Conservation (phyloP, 2,329 filamentous ascomycete genomes). For the Penicillium paneum region DNA sequence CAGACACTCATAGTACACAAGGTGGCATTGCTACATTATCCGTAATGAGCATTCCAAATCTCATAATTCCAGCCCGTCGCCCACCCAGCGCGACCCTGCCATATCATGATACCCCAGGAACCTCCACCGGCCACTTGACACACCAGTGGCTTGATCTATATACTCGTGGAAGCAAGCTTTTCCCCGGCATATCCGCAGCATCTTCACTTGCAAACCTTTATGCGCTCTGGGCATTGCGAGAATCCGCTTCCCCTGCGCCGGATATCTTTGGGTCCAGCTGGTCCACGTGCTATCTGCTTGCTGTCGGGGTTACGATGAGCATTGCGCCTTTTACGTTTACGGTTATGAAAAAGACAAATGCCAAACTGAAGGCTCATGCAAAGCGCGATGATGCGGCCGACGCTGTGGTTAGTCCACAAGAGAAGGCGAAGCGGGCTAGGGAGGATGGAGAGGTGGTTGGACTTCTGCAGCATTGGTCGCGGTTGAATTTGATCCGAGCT, state of each 20-base stretch:
- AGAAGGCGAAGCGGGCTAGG: conserved; percentile 17
- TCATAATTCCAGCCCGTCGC: conserved; percentile 19
- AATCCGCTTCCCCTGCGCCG: conserved; percentile 7
- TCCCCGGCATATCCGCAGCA: conserved; percentile 50
- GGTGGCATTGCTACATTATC: conserved; percentile 29
- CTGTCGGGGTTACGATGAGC: conserved; percentile 21
- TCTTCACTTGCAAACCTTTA: conserved; percentile 53
- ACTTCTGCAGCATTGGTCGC: conserved; percentile 21
- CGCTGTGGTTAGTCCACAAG: conserved; percentile 16
- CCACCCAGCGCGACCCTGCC: conserved; percentile 3
- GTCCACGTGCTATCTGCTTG: conserved; percentile 21
- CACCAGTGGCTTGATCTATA: conserved; percentile 32
- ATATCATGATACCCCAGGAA: conserved; percentile 13
- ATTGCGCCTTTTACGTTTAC: conserved; percentile 29
- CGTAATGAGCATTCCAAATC: conserved; percentile 19
- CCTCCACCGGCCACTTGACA: conserved; percentile 25
- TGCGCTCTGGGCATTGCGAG: conserved; percentile 26
- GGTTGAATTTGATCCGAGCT: conserved; percentile 24
- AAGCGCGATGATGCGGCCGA: conserved; percentile 21
- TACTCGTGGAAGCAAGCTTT: conserved; percentile 54
- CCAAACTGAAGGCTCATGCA: conserved; percentile 24
- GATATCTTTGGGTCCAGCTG: conserved; percentile 9
- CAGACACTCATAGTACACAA: conserved; percentile 1
- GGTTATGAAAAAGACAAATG: conserved; percentile 28
- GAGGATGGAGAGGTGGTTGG: conserved; percentile 20